Evolutionary conservation across 306 rosid genomes (phyloP), one percentile per base, ranked within the genome.

Genomic region (Ochetophila trinervis): DNA sequence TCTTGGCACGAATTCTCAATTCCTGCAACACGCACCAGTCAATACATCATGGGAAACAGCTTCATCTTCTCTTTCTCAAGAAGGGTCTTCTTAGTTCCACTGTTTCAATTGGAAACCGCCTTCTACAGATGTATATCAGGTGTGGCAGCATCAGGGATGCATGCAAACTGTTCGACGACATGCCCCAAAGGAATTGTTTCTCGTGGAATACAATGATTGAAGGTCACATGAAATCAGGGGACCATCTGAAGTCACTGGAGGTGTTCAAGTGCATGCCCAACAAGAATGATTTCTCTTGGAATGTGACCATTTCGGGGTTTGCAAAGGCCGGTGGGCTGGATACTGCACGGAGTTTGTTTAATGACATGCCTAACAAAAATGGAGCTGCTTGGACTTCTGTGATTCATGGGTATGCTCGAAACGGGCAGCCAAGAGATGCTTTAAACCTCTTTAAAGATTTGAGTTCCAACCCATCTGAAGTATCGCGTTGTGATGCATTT

Each of bases 161-260:
- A 19, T 50, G 64, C 57, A 19, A 76, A 47, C 14, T 89, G 84
- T 89, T 89, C 22, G 84, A 78, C 13, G 96, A 89, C 50, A 84
- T 89, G 86, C 82, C 90, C 22, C 81, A 64, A 0, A 74, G 73
- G 57, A 87, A 87, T 56, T 40, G 77, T 50, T 89, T 86, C 81
- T 86, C 96, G 0, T 86, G 88, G 88, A 86, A 63, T 70, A 78
- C 96, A 32, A 69, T 84, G 65, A 47, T 85, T 16, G 88, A 86
- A 61, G 84, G 83, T 30, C 73, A 78, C 60, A 79, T 86, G 68
- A 81, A 84, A 64, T 76, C 75, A 11, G 88, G 88, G 60, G 52
- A 79, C 70, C 63, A 53, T 47, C 48, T 63, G 37, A 70, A 24
- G 68, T 80, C 97, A 16, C 69, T 90, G 6, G 70, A 76, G 49